Evolutionary conservation across 2,329 filamentous ascomycete species (phyloP).

Genomic region (Cadophora malorum): DNA sequence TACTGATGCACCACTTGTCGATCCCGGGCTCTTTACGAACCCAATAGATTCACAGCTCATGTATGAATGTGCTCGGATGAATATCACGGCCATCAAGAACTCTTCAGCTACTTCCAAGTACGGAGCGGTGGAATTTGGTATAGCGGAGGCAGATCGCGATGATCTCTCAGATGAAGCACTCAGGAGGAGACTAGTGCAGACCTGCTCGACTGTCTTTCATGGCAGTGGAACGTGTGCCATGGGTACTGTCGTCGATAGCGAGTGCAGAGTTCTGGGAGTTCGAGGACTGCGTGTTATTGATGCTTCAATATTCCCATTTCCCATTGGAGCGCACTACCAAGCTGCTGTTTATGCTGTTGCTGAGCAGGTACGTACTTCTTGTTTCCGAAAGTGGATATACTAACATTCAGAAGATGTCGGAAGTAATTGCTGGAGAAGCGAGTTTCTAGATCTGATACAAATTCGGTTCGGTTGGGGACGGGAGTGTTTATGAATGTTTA

Average conservation of each 20-base stretch:
- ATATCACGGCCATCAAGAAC: conserved; percentile 2
- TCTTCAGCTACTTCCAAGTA: conserved; percentile 15
- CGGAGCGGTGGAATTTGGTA: conserved; percentile 20
- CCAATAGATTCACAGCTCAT: conserved; percentile 18
- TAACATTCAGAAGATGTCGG: conserved; percentile 8
- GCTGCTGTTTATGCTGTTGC: conserved; percentile 30
- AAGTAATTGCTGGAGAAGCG: not conserved
- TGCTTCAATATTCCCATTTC: conserved; percentile 29
- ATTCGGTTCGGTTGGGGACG: no score
- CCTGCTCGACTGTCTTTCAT: conserved; percentile 23
- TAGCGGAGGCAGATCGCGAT: conserved; percentile 15
- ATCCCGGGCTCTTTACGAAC: conserved; percentile 25
- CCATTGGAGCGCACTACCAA: conserved; percentile 24
- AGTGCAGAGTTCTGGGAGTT: conserved; percentile 26
- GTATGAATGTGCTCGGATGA: not conserved
- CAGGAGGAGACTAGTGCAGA: conserved; percentile 15
- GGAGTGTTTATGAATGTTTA: not conserved
- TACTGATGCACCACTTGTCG: conserved; percentile 18
- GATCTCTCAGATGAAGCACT: conserved; percentile 21
- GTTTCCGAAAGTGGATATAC: not conserved
- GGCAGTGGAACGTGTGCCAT: conserved; percentile 33
- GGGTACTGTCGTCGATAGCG: conserved; percentile 39
- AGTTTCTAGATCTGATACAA: no score
- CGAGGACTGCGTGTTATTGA: conserved; percentile 25
- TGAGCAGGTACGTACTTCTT: conserved; percentile 21